Conservation (phyloP, 2,329 filamentous ascomycete species). For the Pestalotiopsis sp. region DNA sequence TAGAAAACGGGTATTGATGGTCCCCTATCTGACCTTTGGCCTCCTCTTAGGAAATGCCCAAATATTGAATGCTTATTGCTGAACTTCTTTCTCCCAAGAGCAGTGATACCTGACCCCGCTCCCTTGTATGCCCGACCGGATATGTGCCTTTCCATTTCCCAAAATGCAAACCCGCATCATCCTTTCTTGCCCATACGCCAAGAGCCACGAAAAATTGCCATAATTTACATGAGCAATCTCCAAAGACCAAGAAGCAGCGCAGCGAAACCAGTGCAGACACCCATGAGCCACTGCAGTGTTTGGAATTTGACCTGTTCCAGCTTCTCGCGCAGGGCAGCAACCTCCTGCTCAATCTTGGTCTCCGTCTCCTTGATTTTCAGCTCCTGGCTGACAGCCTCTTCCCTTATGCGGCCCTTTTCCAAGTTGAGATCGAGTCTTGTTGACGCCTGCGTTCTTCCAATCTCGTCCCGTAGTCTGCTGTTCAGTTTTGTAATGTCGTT, state of each 20-base stretch:
- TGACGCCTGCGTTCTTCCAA: constrained; percentile 89
- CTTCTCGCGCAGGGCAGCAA: constrained; percentile 85
- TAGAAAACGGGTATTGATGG: constrained; percentile 10
- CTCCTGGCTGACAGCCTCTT: constrained; percentile 95
- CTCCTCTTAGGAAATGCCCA: background rate
- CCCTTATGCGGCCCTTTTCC: constrained; percentile 93
- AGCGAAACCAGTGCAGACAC: constrained; percentile 70
- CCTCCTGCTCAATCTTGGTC: constrained; percentile 97
- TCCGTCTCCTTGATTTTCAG: constrained; percentile 99
- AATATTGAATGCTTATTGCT: background rate
- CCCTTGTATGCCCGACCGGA: background rate
- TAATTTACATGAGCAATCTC: constrained; percentile 66
- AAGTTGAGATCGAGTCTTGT: constrained; percentile 92
- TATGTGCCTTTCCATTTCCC: background rate
- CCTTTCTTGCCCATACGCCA: background rate
- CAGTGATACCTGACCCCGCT: background rate
- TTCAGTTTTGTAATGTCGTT: constrained; percentile 96
- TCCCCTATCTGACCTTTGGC: background rate
- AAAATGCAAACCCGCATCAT: background rate
- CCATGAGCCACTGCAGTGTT: constrained; percentile 97
- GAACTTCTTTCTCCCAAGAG: background rate
- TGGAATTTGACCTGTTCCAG: constrained; percentile 98
- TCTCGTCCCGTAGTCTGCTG: constrained; percentile 87
- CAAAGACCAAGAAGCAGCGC: constrained; percentile 70
- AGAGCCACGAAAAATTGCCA: background rate